Base-by-base conservation (phyloP, 805 yeast genomes). In the Saturnispora zaruensis region DNA sequence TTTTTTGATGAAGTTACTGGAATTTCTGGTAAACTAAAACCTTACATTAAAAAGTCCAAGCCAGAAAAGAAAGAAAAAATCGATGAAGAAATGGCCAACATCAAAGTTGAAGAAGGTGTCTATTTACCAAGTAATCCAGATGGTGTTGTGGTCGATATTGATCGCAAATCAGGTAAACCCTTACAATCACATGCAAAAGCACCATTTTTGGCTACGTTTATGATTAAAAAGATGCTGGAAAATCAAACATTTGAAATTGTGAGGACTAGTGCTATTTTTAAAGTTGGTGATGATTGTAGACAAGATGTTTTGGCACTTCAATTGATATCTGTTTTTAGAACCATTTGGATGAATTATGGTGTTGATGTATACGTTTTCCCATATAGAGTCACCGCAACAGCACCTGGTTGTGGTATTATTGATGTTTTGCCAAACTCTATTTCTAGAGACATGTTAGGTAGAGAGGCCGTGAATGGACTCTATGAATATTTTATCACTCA, bases 391-490 rank as follows among this genome's bases (percentile, higher is more conserved):
- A 90, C 96, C 0, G 99, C 99, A 1, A 93, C 99, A 8, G 96
- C 96, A 2, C 98, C 99, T 1, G 99, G 99, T 0, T 90, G 98
- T 71, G 99, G 99, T 67, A 95, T 93, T 41, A 93, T 93, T 70
- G 99, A 95, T 65, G 99, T 95, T 30, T 75, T 93, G 56, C 99
- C 99, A 32, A 87, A 91, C 63, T 84, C 97, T 5, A 83, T 88
- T 25, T 88, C 96, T 41, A 81, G 99, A 69, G 99, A 93, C 68
- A 91, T 93, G 98, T 75, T 93, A 47, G 99, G 99, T 40, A 79
- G 99, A 61, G 99, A 93, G 63, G 99, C 99, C 1, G 99, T 93
- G 25, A 93, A 93, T 66, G 99, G 98, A 2, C 73, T 93, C 49
- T 89, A 87, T 63, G 96, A 91, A 62, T 93, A 91, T 68, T 93